Evolutionary conservation across 1,284 basidiomycete genomes (phyloP), one percentile per base, ranked within the genome.

Genomic region (Pholiota adiposa): DNA sequence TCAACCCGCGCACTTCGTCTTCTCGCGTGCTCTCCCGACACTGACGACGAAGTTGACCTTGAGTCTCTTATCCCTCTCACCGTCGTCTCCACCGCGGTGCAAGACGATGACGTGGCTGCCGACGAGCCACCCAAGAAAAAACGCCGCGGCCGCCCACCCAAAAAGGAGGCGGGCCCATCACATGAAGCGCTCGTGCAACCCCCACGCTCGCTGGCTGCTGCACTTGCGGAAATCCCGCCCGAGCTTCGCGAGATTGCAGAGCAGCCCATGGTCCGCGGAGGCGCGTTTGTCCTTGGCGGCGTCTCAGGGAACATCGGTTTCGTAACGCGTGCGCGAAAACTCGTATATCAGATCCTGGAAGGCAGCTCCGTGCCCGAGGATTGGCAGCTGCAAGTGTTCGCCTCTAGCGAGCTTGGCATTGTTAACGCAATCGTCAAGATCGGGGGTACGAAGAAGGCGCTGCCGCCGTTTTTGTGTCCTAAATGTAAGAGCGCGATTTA

Each of bases 201-300:
- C n/a, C 41, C 33, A n/a, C 56, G 49, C 8, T 48, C 59, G 2
- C 36, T 63, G 21, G 46, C 56, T 18, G 61, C 64, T 1, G 58
- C 66, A 0, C 67, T 78, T 4, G 59, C 53, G 8, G 43, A 27
- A 0, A 65, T 83, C 2, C 80, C 80, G 0, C 18, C 56, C 0
- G 62, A 68, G 3, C 65, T 84, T 14, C 54, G 85, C 5, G 57
- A 60, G 0, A 55, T 76, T 2, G 82, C 83, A 1, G 63, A 72
- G 9, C 83, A 84, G 61, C 84, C 77, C 0, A 79, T 85, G 31
- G 68, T 85, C 9, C 77, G 80, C 18, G 83, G 83, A 0, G 70
- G 61, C 0, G 66, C 66, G 1, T 74, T 72, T 49, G 36, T 23
- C 41, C 41, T 8, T 1, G 77, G 77, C 0, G 79, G 81, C 0